Base-by-base conservation (phyloP, 441 rosid species). In the Theobroma grandiflorum region DNA sequence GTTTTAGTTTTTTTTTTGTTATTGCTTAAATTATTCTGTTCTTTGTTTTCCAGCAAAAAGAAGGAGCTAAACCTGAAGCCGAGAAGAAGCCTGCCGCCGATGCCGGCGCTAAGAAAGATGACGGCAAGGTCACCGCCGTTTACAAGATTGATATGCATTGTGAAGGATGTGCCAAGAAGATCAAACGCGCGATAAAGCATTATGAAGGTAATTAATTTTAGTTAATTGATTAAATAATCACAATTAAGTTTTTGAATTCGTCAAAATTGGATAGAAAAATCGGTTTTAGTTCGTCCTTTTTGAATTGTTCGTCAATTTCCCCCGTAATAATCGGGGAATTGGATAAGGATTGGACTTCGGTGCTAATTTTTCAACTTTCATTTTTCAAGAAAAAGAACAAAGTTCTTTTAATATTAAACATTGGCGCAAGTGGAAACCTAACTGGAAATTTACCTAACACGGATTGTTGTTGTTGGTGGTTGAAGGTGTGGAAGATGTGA, bases 121-220 rank as follows among this genome's bases (percentile, higher is more conserved):
- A 82, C 64, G 96, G 86, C 50, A 84, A 76, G 8, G 73, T 43
- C 66, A 80, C 90, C 57, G 88, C 88, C 80, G 91, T 96, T 52
- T 83, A 90, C 86, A 93, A 93, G 91, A 79, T 95, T 81, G 98
- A 94, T 79, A 82, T 96, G 90, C 98, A 93, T 89, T 96, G 99
- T 49, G 92, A 93, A 72, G 98, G 98, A 9, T 96, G 98, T 38
- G 98, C 98, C 37, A 93, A 92, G 89, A 93, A 93, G 85, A 82
- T 96, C 84, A 88, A 72, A 77, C 91, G 88, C 14, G 74, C 86
- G 1, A 83, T 93, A 55, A 92, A 79, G 31, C 85, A 84, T 57
- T 74, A 79, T 42, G 90, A 80, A 47, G 99, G 99, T 96, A 87
- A 69, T 59, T 38, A 20, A 18, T 47, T 15, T 26, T 47, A 15